A percentile compares a stretch with the other conserved stretches of the same genome.
Evolutionary conservation across 306 rosid species (phyloP).

Genomic region (Dalbergia cultrata): DNA sequence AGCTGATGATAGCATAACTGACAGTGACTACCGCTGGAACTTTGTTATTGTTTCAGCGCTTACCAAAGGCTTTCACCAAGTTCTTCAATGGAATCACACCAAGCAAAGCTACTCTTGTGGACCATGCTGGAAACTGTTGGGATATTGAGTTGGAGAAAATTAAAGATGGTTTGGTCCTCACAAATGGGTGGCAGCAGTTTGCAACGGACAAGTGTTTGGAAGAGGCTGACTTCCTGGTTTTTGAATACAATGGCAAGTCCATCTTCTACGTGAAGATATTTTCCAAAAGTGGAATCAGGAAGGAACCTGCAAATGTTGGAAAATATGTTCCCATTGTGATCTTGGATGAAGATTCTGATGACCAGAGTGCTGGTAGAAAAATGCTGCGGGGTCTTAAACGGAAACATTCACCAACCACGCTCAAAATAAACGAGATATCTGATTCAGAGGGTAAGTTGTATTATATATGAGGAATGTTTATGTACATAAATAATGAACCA

Average conservation of each 20-base stretch:
- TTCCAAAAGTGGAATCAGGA: constrained; percentile 34
- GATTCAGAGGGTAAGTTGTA: not conserved
- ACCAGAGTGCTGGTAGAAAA: not conserved
- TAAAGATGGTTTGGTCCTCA: constrained; percentile 20
- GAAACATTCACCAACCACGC: not conserved
- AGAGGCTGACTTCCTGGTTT: constrained; percentile 37
- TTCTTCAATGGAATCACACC: constrained; percentile 8
- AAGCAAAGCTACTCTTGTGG: constrained; percentile 1
- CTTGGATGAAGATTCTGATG: constrained; percentile 21
- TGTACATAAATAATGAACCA: too few relatives aligned
- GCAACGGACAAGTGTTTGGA: constrained; percentile 6
- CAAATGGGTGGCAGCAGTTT: constrained; percentile 34
- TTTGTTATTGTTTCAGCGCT: constrained; percentile 16
- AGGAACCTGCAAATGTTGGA: not conserved
- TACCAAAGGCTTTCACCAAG: constrained; percentile 36
- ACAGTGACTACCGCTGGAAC: not conserved
- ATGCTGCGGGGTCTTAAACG: constrained; percentile 2
- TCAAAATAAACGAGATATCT: not conserved
- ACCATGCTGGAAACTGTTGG: constrained; percentile 26
- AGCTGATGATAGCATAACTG: not conserved
- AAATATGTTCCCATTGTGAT: constrained; percentile 1
- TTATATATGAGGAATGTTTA: not conserved
- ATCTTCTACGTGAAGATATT: constrained; percentile 38
- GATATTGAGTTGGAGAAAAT: constrained; percentile 24
- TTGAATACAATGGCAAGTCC: constrained; percentile 12